Conservation (phyloP, 331 rosid genomes). For the Pyrus hybrid region DNA sequence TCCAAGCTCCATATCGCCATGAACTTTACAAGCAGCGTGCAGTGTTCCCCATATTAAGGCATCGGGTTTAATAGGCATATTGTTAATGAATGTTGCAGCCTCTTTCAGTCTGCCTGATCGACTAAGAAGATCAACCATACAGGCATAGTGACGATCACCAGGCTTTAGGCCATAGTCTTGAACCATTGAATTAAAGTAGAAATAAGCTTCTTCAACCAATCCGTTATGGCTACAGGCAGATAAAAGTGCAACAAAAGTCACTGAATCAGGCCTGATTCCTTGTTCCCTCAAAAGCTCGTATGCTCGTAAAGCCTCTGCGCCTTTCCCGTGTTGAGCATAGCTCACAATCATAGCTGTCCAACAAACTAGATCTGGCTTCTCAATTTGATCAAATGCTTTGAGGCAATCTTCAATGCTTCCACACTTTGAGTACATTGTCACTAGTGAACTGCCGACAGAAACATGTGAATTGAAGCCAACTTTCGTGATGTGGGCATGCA, state of each 20-base stretch:
- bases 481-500: conserved; percentile 54
- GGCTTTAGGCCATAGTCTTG: conserved; percentile 53
- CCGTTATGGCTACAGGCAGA: conserved; percentile 69
- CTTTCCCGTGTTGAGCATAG: conserved; percentile 77
- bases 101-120: conserved; percentile 62
- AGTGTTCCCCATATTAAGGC: conserved; percentile 66
- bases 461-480: conserved; percentile 25
- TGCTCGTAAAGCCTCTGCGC: conserved; percentile 54
- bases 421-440: conserved; percentile 66
- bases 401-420: conserved; percentile 63
- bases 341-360: conserved; percentile 76
- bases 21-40: conserved; percentile 73
- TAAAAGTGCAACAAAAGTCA: conserved; percentile 71
- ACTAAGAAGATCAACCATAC: conserved; percentile 75
- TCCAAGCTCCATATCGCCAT: conserved; percentile 64
- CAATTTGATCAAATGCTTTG: conserved; percentile 54
- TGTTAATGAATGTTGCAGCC: conserved; percentile 51
- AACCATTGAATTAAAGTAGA: conserved; percentile 53
- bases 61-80: conserved; percentile 53
- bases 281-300: conserved; percentile 55
- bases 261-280: conserved; percentile 64
- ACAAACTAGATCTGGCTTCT: conserved; percentile 57
- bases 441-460: conserved; percentile 51
- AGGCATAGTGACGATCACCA: conserved; percentile 61
- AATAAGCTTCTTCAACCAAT: conserved; percentile 66